Evolutionary conservation across 306 rosid species (phyloP), one percentile per base, ranked within the genome.

Genomic region (Echinosophora koreensis): DNA sequence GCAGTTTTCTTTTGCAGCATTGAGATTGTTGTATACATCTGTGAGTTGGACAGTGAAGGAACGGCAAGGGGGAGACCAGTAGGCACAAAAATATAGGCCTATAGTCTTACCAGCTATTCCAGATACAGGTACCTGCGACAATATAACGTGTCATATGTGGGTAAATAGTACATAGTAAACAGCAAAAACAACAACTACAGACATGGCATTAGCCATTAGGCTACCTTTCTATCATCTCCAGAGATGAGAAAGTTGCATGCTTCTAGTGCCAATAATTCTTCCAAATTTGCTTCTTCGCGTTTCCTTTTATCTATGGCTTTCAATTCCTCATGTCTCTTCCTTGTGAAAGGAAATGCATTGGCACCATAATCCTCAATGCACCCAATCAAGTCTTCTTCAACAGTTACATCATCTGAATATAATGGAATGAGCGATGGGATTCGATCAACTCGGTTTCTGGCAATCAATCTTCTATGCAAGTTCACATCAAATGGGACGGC

Each of bases 321-420:
- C 75, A 92, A 61, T 69, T 95, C 90, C 50, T 87, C 90, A 1
- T 55, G 83, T 72, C 97, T 88, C 51, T 85, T 87, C 76, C 51
- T 90, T 16, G 97, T 95, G 87, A 92, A 95, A 18, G 99, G 99
- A 89, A 89, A 92, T 71, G 96, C 91, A 63, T 87, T 94, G 28
- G 87, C 88, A 30, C 99, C 99, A 71, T 92, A 89, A 70, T 95
- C 97, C 81, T 91, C 97, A 71, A 92, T 89, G 74, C 87, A 58
- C 16, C 89, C 95, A 65, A 86, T 85, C 89, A 88, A 77, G 64
- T 95, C 93, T 50, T 86, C 87, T 72, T 86, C 87, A 30, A 79
- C 76, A 3, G 89, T 68, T 38, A 83, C 51, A 41, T 64, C 90
- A 66, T 90, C 91, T 10, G 81, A 72, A 37, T 77, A 76, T 14